A percentile compares a stretch with the other conserved stretches of the same genome.
Evolutionary conservation across 2,329 filamentous ascomycete genomes (phyloP).

Genomic region (Cercospora zeae-maydis): DNA sequence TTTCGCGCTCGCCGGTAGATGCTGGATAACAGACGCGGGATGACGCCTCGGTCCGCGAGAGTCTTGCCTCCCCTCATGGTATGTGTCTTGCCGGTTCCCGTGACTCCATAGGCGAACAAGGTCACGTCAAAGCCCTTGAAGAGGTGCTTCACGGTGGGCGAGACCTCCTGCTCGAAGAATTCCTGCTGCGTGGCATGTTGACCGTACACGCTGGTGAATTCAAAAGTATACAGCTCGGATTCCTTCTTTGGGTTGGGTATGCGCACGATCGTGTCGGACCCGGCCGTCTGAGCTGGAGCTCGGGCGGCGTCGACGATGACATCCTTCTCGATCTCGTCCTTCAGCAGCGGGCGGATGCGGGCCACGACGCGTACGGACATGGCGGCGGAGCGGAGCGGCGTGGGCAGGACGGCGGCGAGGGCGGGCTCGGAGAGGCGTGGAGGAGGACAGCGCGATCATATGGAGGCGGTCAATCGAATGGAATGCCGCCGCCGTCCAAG

Average conservation of each 20-base stretch:
- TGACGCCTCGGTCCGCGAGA: constrained; percentile 66
- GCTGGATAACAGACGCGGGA: constrained; percentile 51
- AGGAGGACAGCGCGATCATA: not conserved
- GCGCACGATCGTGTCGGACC: constrained; percentile 61
- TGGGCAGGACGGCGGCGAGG: not conserved
- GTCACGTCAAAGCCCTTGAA: constrained; percentile 99
- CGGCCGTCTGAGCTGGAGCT: constrained; percentile 45
- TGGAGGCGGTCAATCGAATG: constrained; percentile 2
- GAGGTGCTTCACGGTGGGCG: constrained; percentile 84
- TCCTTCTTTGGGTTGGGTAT: constrained; percentile 95
- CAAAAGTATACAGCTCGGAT: constrained; percentile 84
- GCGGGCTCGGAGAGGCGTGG: not conserved
- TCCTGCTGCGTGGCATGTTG: constrained; percentile 75
- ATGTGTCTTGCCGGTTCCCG: constrained; percentile 95
- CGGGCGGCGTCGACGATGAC: constrained; percentile 71
- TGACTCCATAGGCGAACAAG: constrained; percentile 93
- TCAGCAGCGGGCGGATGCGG: constrained; percentile 81
- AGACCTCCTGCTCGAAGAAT: constrained; percentile 85
- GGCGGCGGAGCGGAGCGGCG: not conserved
- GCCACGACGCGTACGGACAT: constrained; percentile 79
- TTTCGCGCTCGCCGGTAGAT: constrained; percentile 67
- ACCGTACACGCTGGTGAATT: constrained; percentile 92
- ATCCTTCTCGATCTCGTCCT: constrained; percentile 81
- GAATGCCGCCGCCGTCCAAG: not conserved
- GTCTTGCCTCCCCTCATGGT: constrained; percentile 69